phyloP scores from a whole-genome alignment of 208 protist species.

The Crithidia expoeki region DNA sequence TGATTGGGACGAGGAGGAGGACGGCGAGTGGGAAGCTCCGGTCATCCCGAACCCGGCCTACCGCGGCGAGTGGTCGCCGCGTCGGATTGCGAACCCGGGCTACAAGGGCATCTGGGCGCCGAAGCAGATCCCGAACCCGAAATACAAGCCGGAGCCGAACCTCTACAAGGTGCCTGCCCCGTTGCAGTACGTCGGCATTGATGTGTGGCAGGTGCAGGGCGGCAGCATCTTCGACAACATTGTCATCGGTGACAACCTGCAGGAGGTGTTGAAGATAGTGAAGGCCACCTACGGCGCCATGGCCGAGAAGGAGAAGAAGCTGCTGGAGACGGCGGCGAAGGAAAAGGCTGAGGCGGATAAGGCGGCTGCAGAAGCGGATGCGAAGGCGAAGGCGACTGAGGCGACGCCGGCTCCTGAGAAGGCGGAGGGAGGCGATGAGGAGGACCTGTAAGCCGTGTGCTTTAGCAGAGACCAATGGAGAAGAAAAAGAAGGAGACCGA shows the following conservation, averaged over 20 bases:
- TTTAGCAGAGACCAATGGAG: not conserved
- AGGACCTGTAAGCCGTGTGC: constrained; percentile 6
- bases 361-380: not conserved
- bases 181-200: constrained; percentile 90
- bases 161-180: constrained; percentile 74
- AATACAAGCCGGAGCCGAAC: constrained; percentile 74
- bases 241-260: constrained; percentile 87
- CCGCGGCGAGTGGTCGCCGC: constrained; percentile 89
- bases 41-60: constrained; percentile 86
- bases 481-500: not conserved
- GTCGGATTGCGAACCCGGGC: constrained; percentile 91
- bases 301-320: constrained; percentile 20
- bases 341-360: constrained; percentile 10
- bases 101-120: constrained; percentile 95
- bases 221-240: constrained; percentile 97
- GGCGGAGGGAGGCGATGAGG: not conserved
- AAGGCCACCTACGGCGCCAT: constrained; percentile 37
- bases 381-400: constrained; percentile 1
- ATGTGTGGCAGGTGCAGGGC: constrained; percentile 96
- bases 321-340: constrained; percentile 15
- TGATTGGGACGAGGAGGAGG: constrained; percentile 93
- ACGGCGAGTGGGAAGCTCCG: constrained; percentile 89
- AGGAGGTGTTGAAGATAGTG: constrained; percentile 74
- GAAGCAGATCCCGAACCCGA: constrained; percentile 91
- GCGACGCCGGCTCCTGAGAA: not conserved